phyloP scores from a whole-genome alignment of 108 stramenopile genomes.

The Schizochytrium sp. region DNA sequence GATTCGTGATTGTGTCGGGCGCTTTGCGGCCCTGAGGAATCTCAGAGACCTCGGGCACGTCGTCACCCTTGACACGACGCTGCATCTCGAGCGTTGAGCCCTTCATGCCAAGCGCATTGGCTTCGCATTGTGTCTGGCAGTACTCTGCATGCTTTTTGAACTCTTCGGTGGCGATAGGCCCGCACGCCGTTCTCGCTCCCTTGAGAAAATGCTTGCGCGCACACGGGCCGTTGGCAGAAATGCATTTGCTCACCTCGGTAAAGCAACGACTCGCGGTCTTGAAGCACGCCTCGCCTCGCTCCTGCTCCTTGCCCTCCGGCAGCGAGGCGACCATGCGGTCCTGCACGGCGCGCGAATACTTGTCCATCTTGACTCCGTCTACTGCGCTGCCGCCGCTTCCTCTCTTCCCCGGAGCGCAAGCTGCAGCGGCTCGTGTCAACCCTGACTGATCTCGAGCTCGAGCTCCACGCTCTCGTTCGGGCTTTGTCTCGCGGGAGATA shows the following conservation, averaged over 20 bases:
- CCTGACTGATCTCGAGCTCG: background rate
- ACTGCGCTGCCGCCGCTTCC: too few species aligned
- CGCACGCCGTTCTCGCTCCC: background rate
- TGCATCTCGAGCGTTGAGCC: background rate
- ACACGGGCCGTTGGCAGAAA: background rate
- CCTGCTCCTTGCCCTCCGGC: background rate
- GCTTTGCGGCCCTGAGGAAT: background rate
- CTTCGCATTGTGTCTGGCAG: background rate
- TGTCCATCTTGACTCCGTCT: background rate
- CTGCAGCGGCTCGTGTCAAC: too few species aligned
- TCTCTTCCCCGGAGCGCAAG: too few species aligned
- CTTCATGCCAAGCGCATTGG: background rate
- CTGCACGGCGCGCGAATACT: background rate
- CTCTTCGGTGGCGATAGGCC: background rate
- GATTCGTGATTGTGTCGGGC: background rate
- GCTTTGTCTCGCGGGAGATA: too few species aligned
- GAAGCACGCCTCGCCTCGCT: background rate
- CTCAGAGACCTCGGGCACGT: background rate
- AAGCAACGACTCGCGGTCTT: background rate
- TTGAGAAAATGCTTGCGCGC: background rate
- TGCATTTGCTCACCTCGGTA: background rate
- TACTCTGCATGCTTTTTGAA: background rate
- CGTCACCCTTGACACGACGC: background rate
- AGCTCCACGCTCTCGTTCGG: background rate
- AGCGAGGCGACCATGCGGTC: background rate